Conservation (phyloP, 768 basidiomycete genomes). For the Mycena kentingensis region DNA sequence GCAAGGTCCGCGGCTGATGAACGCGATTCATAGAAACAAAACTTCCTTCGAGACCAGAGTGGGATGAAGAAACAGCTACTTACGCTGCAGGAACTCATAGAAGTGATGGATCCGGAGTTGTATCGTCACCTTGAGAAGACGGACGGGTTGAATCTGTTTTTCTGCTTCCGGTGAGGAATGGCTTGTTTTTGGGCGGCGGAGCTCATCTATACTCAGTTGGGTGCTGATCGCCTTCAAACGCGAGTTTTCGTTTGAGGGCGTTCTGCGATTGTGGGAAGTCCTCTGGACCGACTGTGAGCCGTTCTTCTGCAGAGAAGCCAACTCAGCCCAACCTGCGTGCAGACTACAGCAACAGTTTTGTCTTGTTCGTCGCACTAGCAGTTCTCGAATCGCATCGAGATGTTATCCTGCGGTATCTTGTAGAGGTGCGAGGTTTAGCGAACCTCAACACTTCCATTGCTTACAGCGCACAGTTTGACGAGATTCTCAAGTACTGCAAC, state of each 20-base stretch:
- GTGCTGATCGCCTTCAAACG: conserved; percentile 93
- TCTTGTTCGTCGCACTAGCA: conserved; percentile 93
- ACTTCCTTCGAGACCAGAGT: conserved; percentile 94
- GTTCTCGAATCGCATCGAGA: conserved; percentile 94
- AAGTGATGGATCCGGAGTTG: conserved; percentile 93
- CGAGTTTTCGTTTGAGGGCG: conserved; percentile 91
- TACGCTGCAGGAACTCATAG: conserved; percentile 86
- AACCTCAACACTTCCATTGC: conserved; percentile 1
- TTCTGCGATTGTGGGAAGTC: conserved; percentile 91
- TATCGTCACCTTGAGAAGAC: conserved; percentile 92
- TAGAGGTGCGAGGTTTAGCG: conserved; percentile 64
- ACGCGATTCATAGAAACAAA: conserved; percentile 66
- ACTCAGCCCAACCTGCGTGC: too few relatives aligned
- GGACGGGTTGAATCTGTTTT: conserved; percentile 91
- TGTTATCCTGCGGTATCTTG: conserved; percentile 91
- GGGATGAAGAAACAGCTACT: conserved; percentile 96
- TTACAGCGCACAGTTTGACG: conserved; percentile 62
- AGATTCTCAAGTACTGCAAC: conserved; percentile 88
- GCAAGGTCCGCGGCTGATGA: conserved; percentile 1
- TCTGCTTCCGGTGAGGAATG: conserved; percentile 85
- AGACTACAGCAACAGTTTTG: conserved; percentile 84
- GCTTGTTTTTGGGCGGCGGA: background rate
- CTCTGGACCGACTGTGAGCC: conserved; percentile 92
- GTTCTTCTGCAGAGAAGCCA: too few relatives aligned
- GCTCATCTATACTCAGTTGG: conserved; percentile 54